Evolutionary conservation across 768 basidiomycete species (phyloP).

Genomic region (Sarcomyxa edulis): DNA sequence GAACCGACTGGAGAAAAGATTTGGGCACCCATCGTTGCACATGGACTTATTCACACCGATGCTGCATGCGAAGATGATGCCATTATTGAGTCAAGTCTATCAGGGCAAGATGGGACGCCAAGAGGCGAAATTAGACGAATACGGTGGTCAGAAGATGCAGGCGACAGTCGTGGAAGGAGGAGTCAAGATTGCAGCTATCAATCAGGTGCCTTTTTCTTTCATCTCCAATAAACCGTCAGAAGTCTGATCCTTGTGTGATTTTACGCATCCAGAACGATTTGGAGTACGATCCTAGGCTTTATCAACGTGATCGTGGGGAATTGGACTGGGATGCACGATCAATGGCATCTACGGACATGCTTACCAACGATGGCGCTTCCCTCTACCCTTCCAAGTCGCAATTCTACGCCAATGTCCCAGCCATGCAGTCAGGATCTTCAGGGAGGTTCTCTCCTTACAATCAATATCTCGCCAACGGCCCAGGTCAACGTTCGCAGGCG

Average conservation of each 20-base stretch:
- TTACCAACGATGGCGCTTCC: slow-evolving; percentile 39
- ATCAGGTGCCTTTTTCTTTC: slow-evolving; percentile 53
- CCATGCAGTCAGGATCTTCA: slow-evolving; percentile 25
- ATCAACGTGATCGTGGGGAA: slow-evolving; percentile 79
- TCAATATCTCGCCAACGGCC: slow-evolving; percentile 49
- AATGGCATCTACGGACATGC: slow-evolving; percentile 52
- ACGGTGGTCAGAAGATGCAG: slow-evolving; percentile 72
- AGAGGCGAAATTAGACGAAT: slow-evolving; percentile 66
- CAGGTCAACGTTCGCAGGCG: slow-evolving; percentile 19
- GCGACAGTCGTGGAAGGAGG: slow-evolving; percentile 73
- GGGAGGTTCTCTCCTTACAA: slow-evolving; percentile 47
- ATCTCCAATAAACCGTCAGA: background rate
- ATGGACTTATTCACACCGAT: slow-evolving; percentile 84
- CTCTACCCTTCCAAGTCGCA: slow-evolving; percentile 36
- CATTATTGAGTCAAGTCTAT: slow-evolving; percentile 70
- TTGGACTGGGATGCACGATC: slow-evolving; percentile 85
- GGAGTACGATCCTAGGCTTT: slow-evolving; percentile 77
- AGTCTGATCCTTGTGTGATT: slow-evolving; percentile 5
- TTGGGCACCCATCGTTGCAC: slow-evolving; percentile 91
- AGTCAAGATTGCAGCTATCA: slow-evolving; percentile 77
- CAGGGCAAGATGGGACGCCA: slow-evolving; percentile 62
- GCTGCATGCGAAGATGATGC: slow-evolving; percentile 85
- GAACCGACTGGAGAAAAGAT: slow-evolving; percentile 81
- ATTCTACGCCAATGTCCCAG: slow-evolving; percentile 28
- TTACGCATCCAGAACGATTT: slow-evolving; percentile 54